phyloP scores from a whole-genome alignment of 2,329 filamentous ascomycete species.

The Ascochyta fabae region DNA sequence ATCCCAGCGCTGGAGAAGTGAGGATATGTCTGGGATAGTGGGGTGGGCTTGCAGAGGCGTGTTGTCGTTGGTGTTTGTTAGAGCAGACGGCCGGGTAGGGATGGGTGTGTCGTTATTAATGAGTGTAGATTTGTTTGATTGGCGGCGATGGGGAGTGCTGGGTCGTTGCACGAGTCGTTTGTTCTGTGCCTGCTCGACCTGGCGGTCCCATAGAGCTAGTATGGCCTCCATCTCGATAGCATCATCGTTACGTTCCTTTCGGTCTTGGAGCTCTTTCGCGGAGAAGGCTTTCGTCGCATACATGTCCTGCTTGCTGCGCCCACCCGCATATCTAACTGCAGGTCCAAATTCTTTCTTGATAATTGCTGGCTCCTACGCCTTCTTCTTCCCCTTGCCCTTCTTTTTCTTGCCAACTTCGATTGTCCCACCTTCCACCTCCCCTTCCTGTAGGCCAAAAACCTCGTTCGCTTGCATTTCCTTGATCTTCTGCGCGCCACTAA shows the following conservation, averaged over 20 bases:
- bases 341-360: no score
- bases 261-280: background rate
- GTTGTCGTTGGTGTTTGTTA: background rate
- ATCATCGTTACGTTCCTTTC: background rate
- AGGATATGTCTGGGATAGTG: background rate
- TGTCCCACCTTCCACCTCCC: conserved; percentile 60
- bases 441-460: conserved; percentile 70
- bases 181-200: background rate
- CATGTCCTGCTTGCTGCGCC: background rate
- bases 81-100: background rate
- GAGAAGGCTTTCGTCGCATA: background rate
- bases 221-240: background rate
- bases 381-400: conserved; percentile 37
- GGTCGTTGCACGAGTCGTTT: background rate
- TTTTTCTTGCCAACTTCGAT: conserved; percentile 42
- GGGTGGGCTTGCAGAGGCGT: background rate
- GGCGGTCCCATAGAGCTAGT: background rate
- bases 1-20: background rate
- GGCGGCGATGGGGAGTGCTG: background rate
- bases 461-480: conserved; percentile 72
- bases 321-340: background rate
- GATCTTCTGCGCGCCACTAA: conserved; percentile 81
- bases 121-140: background rate
- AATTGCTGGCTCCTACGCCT: conserved; percentile 8
- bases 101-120: background rate